phyloP scores from a whole-genome alignment of 1,284 basidiomycete genomes.

The Singerocomus rubriflavus region DNA sequence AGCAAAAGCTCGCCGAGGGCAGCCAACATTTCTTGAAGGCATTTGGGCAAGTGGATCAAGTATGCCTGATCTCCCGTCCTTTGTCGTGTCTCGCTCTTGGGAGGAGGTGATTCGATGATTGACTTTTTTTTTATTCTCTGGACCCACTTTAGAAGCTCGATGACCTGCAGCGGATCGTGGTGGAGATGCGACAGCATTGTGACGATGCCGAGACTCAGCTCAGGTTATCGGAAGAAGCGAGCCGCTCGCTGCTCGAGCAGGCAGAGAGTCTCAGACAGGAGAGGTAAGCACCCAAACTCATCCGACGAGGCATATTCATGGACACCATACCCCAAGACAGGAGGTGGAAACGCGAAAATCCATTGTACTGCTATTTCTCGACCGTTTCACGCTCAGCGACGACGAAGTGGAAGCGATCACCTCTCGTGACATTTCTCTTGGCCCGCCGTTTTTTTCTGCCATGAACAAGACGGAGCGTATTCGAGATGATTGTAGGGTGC shows the following conservation, averaged over 20 bases:
- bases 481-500: slow-evolving; percentile 77
- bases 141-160: slow-evolving; percentile 29
- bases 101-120: no score
- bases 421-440: slow-evolving; percentile 76
- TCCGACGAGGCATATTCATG: neutral
- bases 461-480: slow-evolving; percentile 88
- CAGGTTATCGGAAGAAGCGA: slow-evolving; percentile 72
- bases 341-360: slow-evolving; percentile 66
- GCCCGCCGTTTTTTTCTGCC: slow-evolving; percentile 71
- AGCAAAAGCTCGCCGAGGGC: slow-evolving; percentile 72
- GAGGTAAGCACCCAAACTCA: slow-evolving; percentile 47
- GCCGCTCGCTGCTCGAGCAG: slow-evolving; percentile 80
- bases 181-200: slow-evolving; percentile 23
- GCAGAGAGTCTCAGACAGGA: slow-evolving; percentile 82
- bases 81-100: no score
- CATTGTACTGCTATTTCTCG: slow-evolving; percentile 78
- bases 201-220: slow-evolving; percentile 64
- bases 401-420: slow-evolving; percentile 73
- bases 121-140: no score
- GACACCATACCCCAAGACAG: slow-evolving; percentile 45
- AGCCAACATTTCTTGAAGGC: slow-evolving; percentile 80
- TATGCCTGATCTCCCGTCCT: no score
- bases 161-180: slow-evolving; percentile 21
- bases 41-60: slow-evolving; percentile 85
- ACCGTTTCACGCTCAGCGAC: slow-evolving; percentile 79